Conservation (phyloP, 2,329 filamentous ascomycete species). For the Aspergillus aculeatus region DNA sequence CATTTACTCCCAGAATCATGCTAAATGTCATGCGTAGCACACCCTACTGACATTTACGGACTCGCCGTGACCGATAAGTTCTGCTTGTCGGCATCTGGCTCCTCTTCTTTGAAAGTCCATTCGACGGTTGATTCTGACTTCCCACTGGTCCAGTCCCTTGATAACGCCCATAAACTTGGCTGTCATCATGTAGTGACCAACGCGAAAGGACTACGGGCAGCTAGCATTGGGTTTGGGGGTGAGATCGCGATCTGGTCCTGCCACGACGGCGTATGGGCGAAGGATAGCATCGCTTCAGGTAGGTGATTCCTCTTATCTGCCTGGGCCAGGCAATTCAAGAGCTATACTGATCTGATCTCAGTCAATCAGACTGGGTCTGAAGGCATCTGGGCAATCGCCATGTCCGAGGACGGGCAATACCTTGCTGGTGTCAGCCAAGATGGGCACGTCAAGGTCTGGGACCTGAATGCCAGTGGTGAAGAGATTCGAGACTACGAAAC, state of each 20-base stretch:
- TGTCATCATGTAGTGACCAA: slow-evolving; percentile 83
- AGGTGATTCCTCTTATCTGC: slow-evolving; percentile 9
- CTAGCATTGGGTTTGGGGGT: slow-evolving; percentile 84
- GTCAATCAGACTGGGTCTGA: slow-evolving; percentile 55
- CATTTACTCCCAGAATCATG: slow-evolving; percentile 20
- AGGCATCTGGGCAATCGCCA: slow-evolving; percentile 81
- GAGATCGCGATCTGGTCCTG: slow-evolving; percentile 80
- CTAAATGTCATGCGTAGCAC: slow-evolving; percentile 55
- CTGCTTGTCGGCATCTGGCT: slow-evolving; percentile 80
- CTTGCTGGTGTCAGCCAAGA: slow-evolving; percentile 86
- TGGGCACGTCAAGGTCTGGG: slow-evolving; percentile 87
- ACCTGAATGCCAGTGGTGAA: slow-evolving; percentile 55
- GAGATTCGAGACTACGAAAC: slow-evolving; percentile 86
- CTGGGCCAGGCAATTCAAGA: not conserved
- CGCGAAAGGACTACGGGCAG: slow-evolving; percentile 68
- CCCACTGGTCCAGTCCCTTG: slow-evolving; percentile 74
- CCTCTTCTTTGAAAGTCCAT: slow-evolving; percentile 77
- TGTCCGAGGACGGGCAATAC: slow-evolving; percentile 80
- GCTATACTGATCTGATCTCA: slow-evolving; percentile 12
- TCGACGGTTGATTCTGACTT: slow-evolving; percentile 70
- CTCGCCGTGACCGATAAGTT: slow-evolving; percentile 71
- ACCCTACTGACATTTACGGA: slow-evolving; percentile 80
- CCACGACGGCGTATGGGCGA: slow-evolving; percentile 56
- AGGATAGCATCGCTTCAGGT: slow-evolving; percentile 49
- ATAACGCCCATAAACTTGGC: slow-evolving; percentile 78